Evolutionary conservation across 148 eudicot genomes (phyloP), one percentile per base, ranked within the genome.

Genomic region (Fallopia convolvulus): DNA sequence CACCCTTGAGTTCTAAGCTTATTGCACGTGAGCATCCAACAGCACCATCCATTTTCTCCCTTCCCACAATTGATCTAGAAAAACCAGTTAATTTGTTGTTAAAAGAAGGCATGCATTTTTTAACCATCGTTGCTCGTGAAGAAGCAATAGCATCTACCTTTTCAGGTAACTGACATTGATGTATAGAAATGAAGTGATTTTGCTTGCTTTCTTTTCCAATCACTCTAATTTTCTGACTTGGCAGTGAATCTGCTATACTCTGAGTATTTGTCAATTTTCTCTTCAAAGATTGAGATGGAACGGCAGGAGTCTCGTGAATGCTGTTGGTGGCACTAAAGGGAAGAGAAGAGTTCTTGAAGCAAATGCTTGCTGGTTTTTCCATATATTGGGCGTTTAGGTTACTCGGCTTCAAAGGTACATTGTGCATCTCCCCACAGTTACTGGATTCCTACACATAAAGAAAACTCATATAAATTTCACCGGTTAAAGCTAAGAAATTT

Each of bases 141-240:
- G 79, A 83, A 81, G 86, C 87, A 87, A 72, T 74, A 82, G 79
- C 81, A 77, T 82, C 87, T 87, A 90, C 90, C 91, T 90, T 89
- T 84, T 84, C 88, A 88, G 89, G 89, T 75, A 83, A 81, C 53
- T 52, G 75, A 74, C 79, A 63, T 56, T 77, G 83, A 65, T 66
- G 79, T 68, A 61, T 40, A 50, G 77, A 72, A 83, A 76, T 55
- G 71, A 79, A 56, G 42, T 78, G 84, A 66, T 74, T 71, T 52
- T 20, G 74, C 63, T 79, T 82, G 52, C 75, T 83, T 76, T 66
- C 83, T 13, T 68, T 68, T 68, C 9, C 21, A 33, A 68, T 68
- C 72, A 81, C 81, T 76, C 79, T 82, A 53, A 75, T 70, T 80
- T 85, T 92, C 75, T 75, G 81, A 53, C 63, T 71, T 49, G 78